Conservation (phyloP, 441 rosid genomes). For the Theobroma grandiflorum region DNA sequence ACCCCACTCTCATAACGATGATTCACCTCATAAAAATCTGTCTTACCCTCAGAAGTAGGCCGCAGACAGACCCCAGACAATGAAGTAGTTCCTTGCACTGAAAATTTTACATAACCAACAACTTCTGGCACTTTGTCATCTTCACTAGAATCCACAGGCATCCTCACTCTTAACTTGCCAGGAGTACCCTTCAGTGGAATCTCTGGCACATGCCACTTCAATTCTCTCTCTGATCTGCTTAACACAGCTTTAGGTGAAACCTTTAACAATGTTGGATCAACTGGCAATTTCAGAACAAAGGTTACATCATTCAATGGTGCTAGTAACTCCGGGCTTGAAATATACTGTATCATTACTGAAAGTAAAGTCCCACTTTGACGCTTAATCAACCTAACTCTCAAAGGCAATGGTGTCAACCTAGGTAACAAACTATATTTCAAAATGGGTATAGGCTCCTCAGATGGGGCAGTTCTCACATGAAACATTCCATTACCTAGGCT, state of each 20-base stretch:
- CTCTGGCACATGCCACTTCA: slow-evolving; percentile 91
- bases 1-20: slow-evolving; percentile 78
- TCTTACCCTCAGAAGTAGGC: slow-evolving; percentile 78
- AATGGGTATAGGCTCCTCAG: slow-evolving; percentile 87
- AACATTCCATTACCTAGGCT: slow-evolving; percentile 89
- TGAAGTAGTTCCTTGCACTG: slow-evolving; percentile 62
- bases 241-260: slow-evolving; percentile 90
- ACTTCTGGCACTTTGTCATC: slow-evolving; percentile 81
- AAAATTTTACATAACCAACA: slow-evolving; percentile 75
- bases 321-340: slow-evolving; percentile 75
- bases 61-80: slow-evolving; percentile 70
- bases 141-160: slow-evolving; percentile 76
- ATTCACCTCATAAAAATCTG: slow-evolving; percentile 77
- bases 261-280: slow-evolving; percentile 89
- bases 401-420: slow-evolving; percentile 78
- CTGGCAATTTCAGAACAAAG: slow-evolving; percentile 83
- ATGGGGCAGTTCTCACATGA: slow-evolving; percentile 85
- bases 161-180: slow-evolving; percentile 75
- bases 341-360: slow-evolving; percentile 95
- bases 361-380: slow-evolving; percentile 88
- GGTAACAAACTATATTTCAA: slow-evolving; percentile 88
- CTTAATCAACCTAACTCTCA: slow-evolving; percentile 80
- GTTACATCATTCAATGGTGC: slow-evolving; percentile 74
- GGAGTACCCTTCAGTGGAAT: slow-evolving; percentile 74
- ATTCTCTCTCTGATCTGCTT: slow-evolving; percentile 80